A percentile compares a stretch with the other conserved stretches of the same genome.
These are phyloP conservation scores for Allomyces macrogynus DNA, from an alignment of 192 early-diverging fungal genomes.

Conservation along the genomic window DNA sequence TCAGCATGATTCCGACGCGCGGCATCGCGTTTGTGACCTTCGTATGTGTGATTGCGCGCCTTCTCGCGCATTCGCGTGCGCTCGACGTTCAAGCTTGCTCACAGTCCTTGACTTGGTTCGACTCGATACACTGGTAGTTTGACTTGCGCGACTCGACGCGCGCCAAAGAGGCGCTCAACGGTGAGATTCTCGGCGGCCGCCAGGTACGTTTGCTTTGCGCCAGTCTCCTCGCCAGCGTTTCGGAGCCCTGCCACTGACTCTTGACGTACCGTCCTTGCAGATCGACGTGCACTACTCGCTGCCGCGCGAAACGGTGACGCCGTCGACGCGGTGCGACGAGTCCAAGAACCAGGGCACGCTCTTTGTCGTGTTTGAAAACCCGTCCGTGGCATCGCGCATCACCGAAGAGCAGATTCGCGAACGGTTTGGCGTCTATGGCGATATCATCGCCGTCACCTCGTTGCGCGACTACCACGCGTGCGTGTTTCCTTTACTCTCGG, in stretches of 20 bases:
- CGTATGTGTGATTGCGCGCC: neutral
- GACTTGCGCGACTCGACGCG: no score
- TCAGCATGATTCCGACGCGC: constrained; percentile 6
- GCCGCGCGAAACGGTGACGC: neutral
- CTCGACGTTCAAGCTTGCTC: no score
- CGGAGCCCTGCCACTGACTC: no score
- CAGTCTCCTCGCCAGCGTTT: no score
- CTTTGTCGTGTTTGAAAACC: neutral
- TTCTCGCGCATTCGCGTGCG: no score
- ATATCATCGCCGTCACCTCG: neutral
- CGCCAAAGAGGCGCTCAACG: no score
- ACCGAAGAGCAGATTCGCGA: neutral
- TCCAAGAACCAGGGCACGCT: neutral
- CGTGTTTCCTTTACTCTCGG: no score
- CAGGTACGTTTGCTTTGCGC: no score
- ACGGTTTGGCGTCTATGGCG: neutral
- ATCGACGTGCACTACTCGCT: neutral
- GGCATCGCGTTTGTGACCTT: constrained; percentile 10
- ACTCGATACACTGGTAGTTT: no score
- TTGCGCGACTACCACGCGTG: neutral
- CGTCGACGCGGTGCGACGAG: neutral
- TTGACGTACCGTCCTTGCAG: no score
- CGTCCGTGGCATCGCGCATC: neutral
- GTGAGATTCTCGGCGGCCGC: no score
- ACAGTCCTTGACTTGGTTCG: no score